These are phyloP conservation scores for Periglandula ipomoeae DNA, from an alignment of 2,329 filamentous ascomycete genomes.

Conservation along the genomic window DNA sequence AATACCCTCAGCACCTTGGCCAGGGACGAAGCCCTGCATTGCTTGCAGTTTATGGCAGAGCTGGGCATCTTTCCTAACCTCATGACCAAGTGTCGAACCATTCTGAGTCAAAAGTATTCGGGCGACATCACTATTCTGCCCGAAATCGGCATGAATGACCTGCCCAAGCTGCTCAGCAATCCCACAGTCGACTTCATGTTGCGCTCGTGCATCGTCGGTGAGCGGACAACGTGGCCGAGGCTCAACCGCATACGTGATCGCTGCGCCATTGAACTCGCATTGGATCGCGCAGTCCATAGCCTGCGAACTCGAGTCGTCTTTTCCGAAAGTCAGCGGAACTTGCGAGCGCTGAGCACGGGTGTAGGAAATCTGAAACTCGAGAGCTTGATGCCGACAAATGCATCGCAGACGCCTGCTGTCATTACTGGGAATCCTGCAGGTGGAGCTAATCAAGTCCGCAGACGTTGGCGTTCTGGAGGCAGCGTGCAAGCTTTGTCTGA, in stretches of 20 bases:
- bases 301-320: slow-evolving; percentile 62
- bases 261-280: slow-evolving; percentile 77
- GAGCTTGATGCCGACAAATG: slow-evolving; percentile 8
- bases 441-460: slow-evolving; percentile 24
- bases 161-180: slow-evolving; percentile 72
- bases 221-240: slow-evolving; percentile 87
- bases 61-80: slow-evolving; percentile 72
- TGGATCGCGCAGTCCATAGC: slow-evolving; percentile 65
- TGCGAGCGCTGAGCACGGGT: slow-evolving; percentile 35
- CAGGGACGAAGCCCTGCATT: slow-evolving; percentile 70
- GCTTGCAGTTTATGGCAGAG: slow-evolving; percentile 72
- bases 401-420: background rate
- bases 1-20: slow-evolving; percentile 61
- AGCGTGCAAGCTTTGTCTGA: slow-evolving; percentile 33
- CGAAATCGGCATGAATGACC: slow-evolving; percentile 62
- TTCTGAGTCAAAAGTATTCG: slow-evolving; percentile 84
- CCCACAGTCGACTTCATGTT: slow-evolving; percentile 82
- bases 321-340: slow-evolving; percentile 52
- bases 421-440: background rate
- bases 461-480: slow-evolving; percentile 40
- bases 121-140: slow-evolving; percentile 94
- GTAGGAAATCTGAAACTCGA: slow-evolving; percentile 18
- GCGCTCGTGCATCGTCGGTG: slow-evolving; percentile 64
- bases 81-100: slow-evolving; percentile 67
- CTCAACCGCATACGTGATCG: slow-evolving; percentile 77